Evolutionary conservation across 2,329 filamentous ascomycete genomes (phyloP).

Genomic region (Alternaria brassicicola): DNA sequence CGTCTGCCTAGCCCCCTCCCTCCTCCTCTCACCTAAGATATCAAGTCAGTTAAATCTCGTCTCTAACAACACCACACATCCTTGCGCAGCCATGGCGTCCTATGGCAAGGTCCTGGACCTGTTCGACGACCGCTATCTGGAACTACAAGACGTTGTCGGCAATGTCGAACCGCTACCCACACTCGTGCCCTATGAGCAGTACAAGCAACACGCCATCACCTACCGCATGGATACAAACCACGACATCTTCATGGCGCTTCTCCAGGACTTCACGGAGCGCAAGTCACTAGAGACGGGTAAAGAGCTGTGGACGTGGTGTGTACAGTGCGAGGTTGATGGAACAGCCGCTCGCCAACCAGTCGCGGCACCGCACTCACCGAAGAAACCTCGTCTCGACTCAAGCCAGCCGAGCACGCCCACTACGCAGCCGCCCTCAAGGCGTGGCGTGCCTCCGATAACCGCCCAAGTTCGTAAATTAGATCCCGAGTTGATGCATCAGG

Average conservation of each 20-base stretch:
- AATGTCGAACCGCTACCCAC: slow-evolving; percentile 38
- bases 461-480: slow-evolving; percentile 28
- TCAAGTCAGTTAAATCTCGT: not conserved
- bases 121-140: slow-evolving; percentile 40
- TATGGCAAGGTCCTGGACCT: slow-evolving; percentile 40
- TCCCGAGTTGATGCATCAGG: slow-evolving; percentile 33
- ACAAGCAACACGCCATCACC: slow-evolving; percentile 28
- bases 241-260: slow-evolving; percentile 31
- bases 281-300: slow-evolving; percentile 20
- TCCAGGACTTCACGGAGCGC: slow-evolving; percentile 40
- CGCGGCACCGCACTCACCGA: slow-evolving; percentile 19
- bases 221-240: slow-evolving; percentile 39
- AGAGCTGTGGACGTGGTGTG: slow-evolving; percentile 43
- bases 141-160: slow-evolving; percentile 40
- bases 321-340: slow-evolving; percentile 40
- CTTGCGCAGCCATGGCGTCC: slow-evolving; percentile 29
- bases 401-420: not conserved
- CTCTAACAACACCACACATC: not conserved
- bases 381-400: slow-evolving; percentile 31
- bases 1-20: slow-evolving; percentile 8
- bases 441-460: slow-evolving; percentile 16
- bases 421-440: slow-evolving; percentile 2
- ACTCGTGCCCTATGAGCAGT: slow-evolving; percentile 41
- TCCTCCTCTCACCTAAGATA: not conserved
- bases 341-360: not conserved